phyloP scores from a whole-genome alignment of 169 alveolate species.

The Cryptosporidium muris region DNA sequence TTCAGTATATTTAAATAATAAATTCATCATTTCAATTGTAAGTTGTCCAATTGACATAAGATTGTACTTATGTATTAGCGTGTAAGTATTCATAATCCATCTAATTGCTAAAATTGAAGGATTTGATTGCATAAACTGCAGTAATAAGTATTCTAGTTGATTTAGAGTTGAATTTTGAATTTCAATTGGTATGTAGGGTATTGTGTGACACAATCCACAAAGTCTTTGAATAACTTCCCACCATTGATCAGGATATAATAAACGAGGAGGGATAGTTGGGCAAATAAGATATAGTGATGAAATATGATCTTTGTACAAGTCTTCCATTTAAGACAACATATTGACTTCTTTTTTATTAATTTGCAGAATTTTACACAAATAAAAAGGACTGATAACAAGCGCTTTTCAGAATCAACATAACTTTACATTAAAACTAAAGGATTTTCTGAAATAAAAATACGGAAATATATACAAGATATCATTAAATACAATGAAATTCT shows the following conservation, averaged over 20 bases:
- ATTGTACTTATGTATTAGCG: constrained; percentile 34
- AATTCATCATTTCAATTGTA: constrained; percentile 13
- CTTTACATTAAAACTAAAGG: no score
- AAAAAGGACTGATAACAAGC: no score
- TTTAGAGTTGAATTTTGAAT: constrained; percentile 18
- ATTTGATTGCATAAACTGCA: constrained; percentile 46
- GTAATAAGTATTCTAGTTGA: constrained; percentile 42
- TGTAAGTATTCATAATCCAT: constrained; percentile 52
- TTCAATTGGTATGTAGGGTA: constrained; percentile 6
- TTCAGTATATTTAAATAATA: constrained; percentile 45
- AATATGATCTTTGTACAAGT: constrained; percentile 32
- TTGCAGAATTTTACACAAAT: no score
- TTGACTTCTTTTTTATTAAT: background rate
- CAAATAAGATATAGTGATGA: constrained; percentile 52
- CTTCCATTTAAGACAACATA: constrained; percentile 22
- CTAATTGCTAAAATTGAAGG: constrained; percentile 44
- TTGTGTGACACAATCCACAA: constrained; percentile 53
- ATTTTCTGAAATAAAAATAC: no score
- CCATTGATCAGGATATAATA: constrained; percentile 55
- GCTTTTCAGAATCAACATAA: no score
- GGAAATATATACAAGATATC: no score
- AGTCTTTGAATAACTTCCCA: constrained; percentile 51
- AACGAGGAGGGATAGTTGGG: constrained; percentile 64
- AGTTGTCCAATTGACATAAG: constrained; percentile 32
- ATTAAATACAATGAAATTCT: no score